Evolutionary conservation across 257 asterid species (phyloP), one percentile per base, ranked within the genome.

Genomic region (Nicotiana attenuata): DNA sequence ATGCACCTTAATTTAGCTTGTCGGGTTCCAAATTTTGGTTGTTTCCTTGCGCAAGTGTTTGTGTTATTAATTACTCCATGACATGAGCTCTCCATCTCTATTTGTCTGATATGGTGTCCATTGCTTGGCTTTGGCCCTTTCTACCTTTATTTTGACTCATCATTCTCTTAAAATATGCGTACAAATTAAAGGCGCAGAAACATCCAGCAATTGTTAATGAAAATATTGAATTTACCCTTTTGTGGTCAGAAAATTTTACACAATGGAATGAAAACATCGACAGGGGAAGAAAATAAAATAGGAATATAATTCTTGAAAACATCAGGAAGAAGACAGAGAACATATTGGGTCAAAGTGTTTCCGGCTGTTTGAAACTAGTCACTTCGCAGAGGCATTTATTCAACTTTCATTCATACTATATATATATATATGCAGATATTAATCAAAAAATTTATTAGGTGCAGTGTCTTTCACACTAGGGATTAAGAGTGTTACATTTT

Each of bases 51-150:
- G 61, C 61, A 14, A 14, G 57, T 52, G 2, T 52, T 52, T 3
- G 57, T 52, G 57, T 52, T 52, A 14, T 15, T n/a, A n/a, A n/a
- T n/a, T 28, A 28, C 13, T 29, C 5, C 33, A 29, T 29, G 33
- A 29, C 33, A 71, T 71, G 35, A 22, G 59, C 78, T 71, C 78
- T 47, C 78, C 78, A 73, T 47, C n/a, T 19, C 78, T 73, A 17
- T 73, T 47, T 73, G 78, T 45, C 78, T 45, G 60, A 38, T 38
- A 38, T 50, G 14, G 17, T 14, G 56, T 50, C 56, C 13, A 41
- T 41, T 41, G 50, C 50, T 41, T 41, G 10, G 50, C 19, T 52
- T 10, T 52, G 57, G 7, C 57, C 57, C 16, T 52, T 52, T 52
- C 0, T 13, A 52, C 19, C 57, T 52, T 52, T 14, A 11, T 41